Conservation (phyloP, 805 yeast species). For the Saccharomycopsis lassenensis region DNA sequence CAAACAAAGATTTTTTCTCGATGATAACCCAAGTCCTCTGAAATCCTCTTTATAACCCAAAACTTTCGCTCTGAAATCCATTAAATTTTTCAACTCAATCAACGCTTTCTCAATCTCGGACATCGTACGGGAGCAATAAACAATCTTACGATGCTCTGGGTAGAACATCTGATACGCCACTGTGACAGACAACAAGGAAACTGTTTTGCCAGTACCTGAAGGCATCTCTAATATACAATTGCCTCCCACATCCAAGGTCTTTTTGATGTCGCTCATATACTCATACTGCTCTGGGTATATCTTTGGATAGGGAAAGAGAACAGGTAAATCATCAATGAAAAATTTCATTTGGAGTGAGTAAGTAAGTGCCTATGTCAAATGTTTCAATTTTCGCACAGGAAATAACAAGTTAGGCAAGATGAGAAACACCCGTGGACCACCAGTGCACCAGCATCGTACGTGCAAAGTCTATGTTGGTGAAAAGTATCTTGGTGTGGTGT, state of each 20-base stretch:
- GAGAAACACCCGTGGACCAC: too few relatives aligned
- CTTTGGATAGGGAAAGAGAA: slow-evolving; percentile 89
- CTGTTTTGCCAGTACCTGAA: slow-evolving; percentile 97
- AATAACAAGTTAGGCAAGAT: too few relatives aligned
- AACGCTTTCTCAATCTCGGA: slow-evolving; percentile 96
- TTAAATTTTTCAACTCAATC: slow-evolving; percentile 77
- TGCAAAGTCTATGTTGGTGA: too few relatives aligned
- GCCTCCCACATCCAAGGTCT: slow-evolving; percentile 91
- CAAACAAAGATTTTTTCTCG: slow-evolving; percentile 87
- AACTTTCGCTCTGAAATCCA: slow-evolving; percentile 77
- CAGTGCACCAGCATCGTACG: too few relatives aligned
- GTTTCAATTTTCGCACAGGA: too few relatives aligned
- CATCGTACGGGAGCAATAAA: slow-evolving; percentile 99
- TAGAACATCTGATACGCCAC: slow-evolving; percentile 93
- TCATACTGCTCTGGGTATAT: slow-evolving; percentile 98
- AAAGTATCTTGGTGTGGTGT: too few relatives aligned
- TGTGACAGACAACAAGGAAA: slow-evolving; percentile 79
- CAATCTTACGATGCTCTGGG: slow-evolving; percentile 88
- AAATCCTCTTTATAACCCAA: slow-evolving; percentile 84
- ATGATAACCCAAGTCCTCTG: slow-evolving; percentile 86
- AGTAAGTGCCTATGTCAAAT: too few relatives aligned
- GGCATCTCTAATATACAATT: slow-evolving; percentile 98
- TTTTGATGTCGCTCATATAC: slow-evolving; percentile 92
- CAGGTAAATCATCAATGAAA: slow-evolving; percentile 91
- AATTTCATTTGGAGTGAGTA: too few relatives aligned